phyloP scores from a whole-genome alignment of 2,329 filamentous ascomycete genomes.

The Dothiorella sarmentorum region DNA sequence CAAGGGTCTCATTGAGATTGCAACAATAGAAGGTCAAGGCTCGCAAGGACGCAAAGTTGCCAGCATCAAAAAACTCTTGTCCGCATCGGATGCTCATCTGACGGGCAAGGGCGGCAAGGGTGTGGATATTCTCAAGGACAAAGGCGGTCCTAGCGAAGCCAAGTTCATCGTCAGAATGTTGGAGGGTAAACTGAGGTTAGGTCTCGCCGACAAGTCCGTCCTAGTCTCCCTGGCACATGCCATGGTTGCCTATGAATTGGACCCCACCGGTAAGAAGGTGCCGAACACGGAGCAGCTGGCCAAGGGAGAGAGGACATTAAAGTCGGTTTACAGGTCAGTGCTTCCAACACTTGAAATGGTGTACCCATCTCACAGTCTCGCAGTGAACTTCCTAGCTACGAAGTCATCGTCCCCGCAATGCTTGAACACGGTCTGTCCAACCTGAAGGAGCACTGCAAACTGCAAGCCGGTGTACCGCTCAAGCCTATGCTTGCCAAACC shows the following conservation, averaged over 20 bases:
- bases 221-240: conserved; percentile 88
- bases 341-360: no score
- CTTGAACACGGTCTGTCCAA: conserved; percentile 81
- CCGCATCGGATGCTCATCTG: conserved; percentile 73
- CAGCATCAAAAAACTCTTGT: conserved; percentile 93
- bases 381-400: conserved; percentile 91
- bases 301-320: conserved; percentile 79
- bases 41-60: conserved; percentile 89
- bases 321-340: conserved; percentile 76
- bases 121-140: conserved; percentile 84
- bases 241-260: conserved; percentile 76
- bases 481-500: conserved; percentile 99
- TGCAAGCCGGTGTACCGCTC: conserved; percentile 87
- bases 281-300: conserved; percentile 74
- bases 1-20: conserved; percentile 82
- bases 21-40: conserved; percentile 79
- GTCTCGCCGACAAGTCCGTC: conserved; percentile 87
- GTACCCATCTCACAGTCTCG: conserved; percentile 31
- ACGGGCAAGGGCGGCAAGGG: conserved; percentile 62
- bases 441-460: conserved; percentile 78
- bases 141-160: conserved; percentile 89
- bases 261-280: conserved; percentile 62
- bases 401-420: conserved; percentile 89
- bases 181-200: conserved; percentile 89
- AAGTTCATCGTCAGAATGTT: conserved; percentile 92